phyloP scores from a whole-genome alignment of 345 rosid genomes.

The Zanthoxylum bungeanum region DNA sequence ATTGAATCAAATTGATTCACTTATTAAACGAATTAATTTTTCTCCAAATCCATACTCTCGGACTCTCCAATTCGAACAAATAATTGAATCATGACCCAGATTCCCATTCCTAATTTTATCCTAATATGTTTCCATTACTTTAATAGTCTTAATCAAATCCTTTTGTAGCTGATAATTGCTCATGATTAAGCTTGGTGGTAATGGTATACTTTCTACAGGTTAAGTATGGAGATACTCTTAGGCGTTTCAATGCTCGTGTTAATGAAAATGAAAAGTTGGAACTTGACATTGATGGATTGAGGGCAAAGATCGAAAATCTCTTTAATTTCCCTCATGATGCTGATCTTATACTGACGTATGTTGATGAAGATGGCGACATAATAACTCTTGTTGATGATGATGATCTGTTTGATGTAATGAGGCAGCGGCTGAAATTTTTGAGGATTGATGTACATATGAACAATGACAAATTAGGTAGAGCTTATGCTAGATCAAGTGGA shows the following conservation, averaged over 20 bases:
- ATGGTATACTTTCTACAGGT: conserved; percentile 45
- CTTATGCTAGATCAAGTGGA: conserved; percentile 45
- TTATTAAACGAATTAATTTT: no score
- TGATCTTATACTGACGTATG: conserved; percentile 58
- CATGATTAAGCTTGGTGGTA: conserved; percentile 5
- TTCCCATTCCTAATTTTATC: no score
- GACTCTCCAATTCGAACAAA: no score
- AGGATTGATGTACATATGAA: conserved; percentile 51
- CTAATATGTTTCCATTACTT: background rate
- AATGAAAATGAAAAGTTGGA: conserved; percentile 55
- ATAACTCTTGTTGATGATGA: conserved; percentile 74
- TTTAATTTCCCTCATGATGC: conserved; percentile 54
- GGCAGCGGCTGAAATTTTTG: conserved; percentile 69
- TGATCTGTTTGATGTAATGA: conserved; percentile 69
- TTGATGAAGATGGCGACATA: conserved; percentile 89
- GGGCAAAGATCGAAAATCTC: conserved; percentile 57
- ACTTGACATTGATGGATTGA: conserved; percentile 58
- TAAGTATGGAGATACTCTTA: conserved; percentile 59
- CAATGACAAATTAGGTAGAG: conserved; percentile 25
- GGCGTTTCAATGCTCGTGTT: conserved; percentile 71
- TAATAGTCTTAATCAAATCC: background rate
- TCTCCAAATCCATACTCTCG: no score
- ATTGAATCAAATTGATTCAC: no score
- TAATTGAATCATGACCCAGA: no score
- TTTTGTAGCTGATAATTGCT: background rate